Conservation (phyloP, 116 monocot species). For the Posidonia oceanica region DNA sequence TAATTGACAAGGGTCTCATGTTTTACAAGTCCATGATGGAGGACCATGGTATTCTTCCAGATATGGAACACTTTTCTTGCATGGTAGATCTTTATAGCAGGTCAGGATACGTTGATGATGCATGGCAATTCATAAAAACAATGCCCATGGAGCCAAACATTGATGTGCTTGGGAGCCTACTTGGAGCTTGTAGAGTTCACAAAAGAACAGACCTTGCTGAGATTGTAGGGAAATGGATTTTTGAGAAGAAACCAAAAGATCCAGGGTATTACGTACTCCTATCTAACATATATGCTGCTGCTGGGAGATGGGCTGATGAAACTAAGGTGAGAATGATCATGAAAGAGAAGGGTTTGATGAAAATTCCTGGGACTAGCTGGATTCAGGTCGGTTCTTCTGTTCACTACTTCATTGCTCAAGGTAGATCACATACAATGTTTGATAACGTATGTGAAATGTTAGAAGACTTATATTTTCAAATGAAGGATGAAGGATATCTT, state of each 20-base stretch:
- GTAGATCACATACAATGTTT: constrained; percentile 15
- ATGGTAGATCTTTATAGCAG: constrained; percentile 44
- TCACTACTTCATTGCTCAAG: constrained; percentile 25
- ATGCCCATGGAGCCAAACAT: constrained; percentile 30
- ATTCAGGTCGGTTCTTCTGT: constrained; percentile 24
- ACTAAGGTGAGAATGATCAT: constrained; percentile 22
- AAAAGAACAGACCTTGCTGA: constrained; percentile 27
- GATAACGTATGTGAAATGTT: constrained; percentile 13
- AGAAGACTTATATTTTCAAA: constrained; percentile 10
- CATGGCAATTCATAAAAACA: constrained; percentile 40
- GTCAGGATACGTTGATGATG: constrained; percentile 36
- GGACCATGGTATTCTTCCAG: constrained; percentile 29
- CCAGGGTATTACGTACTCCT: constrained; percentile 46
- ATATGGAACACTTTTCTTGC: constrained; percentile 59
- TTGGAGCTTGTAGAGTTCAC: constrained; percentile 46
- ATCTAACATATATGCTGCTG: constrained; percentile 37
- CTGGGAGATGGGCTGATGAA: constrained; percentile 38
- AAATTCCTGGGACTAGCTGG: constrained; percentile 46
- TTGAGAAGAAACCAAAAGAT: constrained; percentile 30
- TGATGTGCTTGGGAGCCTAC: constrained; percentile 47
- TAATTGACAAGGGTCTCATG: constrained; percentile 20
- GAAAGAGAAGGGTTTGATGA: constrained; percentile 30
- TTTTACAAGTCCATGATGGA: constrained; percentile 36
- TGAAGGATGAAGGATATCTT: constrained; percentile 22
- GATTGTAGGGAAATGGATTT: constrained; percentile 13